Percentiles rank a stretch among this genome's conserved stretches.
These are phyloP conservation scores for Jatropha curcas DNA, from an alignment of 345 rosid genomes.

Conservation along the genomic window DNA sequence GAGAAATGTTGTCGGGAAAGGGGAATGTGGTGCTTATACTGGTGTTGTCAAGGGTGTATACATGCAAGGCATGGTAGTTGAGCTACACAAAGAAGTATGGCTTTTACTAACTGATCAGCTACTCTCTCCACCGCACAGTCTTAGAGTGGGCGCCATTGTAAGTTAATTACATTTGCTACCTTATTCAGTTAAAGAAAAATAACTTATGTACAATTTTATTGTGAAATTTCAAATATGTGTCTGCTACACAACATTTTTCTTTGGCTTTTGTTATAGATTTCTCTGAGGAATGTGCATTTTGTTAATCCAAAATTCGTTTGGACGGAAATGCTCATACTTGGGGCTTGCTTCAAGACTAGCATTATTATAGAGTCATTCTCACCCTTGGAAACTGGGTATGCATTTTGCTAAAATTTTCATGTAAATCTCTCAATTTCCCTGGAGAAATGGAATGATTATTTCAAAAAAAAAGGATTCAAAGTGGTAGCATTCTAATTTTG, in stretches of 20 bases:
- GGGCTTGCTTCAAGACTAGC: slow-evolving; percentile 78
- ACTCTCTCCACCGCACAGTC: slow-evolving; percentile 55
- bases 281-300: slow-evolving; percentile 74
- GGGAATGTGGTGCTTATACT: slow-evolving; percentile 58
- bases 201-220: not conserved
- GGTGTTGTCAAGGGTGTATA: slow-evolving; percentile 69
- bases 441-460: not conserved
- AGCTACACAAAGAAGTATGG: slow-evolving; percentile 85
- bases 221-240: not conserved
- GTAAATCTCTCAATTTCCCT: not conserved
- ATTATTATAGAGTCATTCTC: slow-evolving; percentile 67
- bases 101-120: slow-evolving; percentile 69
- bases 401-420: not conserved
- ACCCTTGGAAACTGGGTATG: slow-evolving; percentile 71
- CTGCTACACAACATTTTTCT: not conserved
- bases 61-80: slow-evolving; percentile 75
- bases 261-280: slow-evolving; percentile 49
- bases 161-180: slow-evolving; percentile 27
- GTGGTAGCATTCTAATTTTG: not conserved
- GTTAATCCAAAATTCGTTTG: slow-evolving; percentile 70
- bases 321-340: slow-evolving; percentile 67
- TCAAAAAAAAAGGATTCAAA: not conserved
- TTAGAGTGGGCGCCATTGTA: slow-evolving; percentile 75
- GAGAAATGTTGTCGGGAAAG: slow-evolving; percentile 36
- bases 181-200: not conserved